Percentiles rank a stretch among this genome's conserved stretches.
phyloP scores from a whole-genome alignment of 2,329 filamentous ascomycete genomes.

The Colletotrichum horii region DNA sequence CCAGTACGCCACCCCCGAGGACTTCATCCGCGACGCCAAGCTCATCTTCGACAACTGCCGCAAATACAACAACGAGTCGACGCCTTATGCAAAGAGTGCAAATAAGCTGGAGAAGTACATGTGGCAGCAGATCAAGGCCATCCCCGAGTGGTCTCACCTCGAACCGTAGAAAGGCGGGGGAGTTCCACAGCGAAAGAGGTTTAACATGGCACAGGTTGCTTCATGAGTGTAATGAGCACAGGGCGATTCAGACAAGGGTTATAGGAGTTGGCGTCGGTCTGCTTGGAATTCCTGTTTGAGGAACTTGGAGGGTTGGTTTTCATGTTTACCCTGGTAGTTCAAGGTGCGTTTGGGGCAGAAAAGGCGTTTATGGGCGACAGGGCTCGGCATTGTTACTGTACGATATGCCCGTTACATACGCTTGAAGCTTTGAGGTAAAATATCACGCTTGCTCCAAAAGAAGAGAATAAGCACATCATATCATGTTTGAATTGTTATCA shows the following conservation, averaged over 20 bases:
- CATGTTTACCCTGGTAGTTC: not conserved
- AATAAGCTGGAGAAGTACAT: constrained; percentile 93
- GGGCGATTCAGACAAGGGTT: not conserved
- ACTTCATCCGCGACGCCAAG: constrained; percentile 87
- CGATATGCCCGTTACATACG: not conserved
- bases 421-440: not conserved
- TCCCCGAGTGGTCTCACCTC: constrained; percentile 86
- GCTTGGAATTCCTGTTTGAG: not conserved
- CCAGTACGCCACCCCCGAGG: constrained; percentile 87
- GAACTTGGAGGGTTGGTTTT: not conserved
- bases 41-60: constrained; percentile 95
- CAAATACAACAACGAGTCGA: constrained; percentile 95
- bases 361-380: not conserved
- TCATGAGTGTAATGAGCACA: not conserved
- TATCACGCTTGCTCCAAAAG: not conserved
- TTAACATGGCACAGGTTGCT: not conserved
- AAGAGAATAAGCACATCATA: not conserved
- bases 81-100: constrained; percentile 92
- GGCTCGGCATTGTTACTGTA: not conserved
- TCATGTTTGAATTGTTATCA: not conserved
- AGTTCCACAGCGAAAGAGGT: constrained; percentile 1
- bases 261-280: constrained; percentile 10
- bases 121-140: constrained; percentile 90
- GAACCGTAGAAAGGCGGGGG: constrained; percentile 46
- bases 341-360: not conserved